Conservation (phyloP, 2,329 filamentous ascomycete species). For the Pseudogymnoascus sp. region DNA sequence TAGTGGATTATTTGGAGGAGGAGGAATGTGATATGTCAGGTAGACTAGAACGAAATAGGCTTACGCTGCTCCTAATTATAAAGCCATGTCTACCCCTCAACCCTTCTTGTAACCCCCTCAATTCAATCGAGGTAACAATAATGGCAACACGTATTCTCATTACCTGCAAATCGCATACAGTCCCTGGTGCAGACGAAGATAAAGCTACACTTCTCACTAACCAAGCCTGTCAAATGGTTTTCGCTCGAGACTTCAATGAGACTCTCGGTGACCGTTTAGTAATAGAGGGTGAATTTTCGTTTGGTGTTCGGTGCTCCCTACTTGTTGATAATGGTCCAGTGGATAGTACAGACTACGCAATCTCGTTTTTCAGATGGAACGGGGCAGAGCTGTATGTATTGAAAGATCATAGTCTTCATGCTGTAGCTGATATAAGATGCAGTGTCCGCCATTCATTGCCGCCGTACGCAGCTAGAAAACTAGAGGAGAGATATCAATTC, state of each 20-base stretch:
- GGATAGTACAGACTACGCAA: constrained; percentile 14
- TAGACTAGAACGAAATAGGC: neutral
- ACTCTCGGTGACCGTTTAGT: constrained; percentile 16
- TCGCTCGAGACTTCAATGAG: constrained; percentile 16
- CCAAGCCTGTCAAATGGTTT: constrained; percentile 17
- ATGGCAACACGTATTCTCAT: constrained; percentile 17
- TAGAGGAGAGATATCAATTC: constrained; percentile 17
- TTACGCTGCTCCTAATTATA: neutral
- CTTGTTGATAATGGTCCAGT: constrained; percentile 18
- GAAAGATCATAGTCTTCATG: neutral
- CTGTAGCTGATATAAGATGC: neutral
- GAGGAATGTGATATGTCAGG: neutral
- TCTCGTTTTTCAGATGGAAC: constrained; percentile 14
- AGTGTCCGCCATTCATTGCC: constrained; percentile 9
- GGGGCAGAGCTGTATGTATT: constrained; percentile 16
- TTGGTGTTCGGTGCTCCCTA: constrained; percentile 14
- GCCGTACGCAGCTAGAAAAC: constrained; percentile 12
- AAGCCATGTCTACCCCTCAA: neutral
- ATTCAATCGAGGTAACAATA: neutral
- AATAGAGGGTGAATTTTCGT: constrained; percentile 14
- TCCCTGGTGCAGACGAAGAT: constrained; percentile 15
- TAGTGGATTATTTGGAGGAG: too few species aligned
- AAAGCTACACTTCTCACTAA: constrained; percentile 17
- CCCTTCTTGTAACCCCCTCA: neutral
- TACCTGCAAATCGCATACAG: constrained; percentile 16